phyloP scores from a whole-genome alignment of 108 stramenopile species.

The Cyclotella baltica region DNA sequence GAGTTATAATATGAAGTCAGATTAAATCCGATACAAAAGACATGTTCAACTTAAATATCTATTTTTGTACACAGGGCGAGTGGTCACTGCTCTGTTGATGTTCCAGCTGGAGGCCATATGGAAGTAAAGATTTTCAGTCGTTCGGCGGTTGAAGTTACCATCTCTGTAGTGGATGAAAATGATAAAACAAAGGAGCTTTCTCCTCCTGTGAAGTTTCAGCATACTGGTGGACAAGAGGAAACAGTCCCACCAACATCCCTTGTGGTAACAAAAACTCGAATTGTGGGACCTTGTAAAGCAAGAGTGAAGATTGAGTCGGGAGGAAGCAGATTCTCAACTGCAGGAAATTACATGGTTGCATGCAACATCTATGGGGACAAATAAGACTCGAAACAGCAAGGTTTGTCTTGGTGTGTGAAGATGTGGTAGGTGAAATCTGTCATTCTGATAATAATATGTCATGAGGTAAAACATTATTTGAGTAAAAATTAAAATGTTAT shows the following conservation, averaged over 20 bases:
- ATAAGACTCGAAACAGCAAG: background rate
- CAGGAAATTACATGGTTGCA: constrained; percentile 67
- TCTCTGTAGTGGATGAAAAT: constrained; percentile 62
- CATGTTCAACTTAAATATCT: background rate
- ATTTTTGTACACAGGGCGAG: constrained; percentile 24
- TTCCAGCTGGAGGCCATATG: constrained; percentile 61
- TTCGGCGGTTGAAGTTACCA: constrained; percentile 71
- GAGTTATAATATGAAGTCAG: constrained; percentile 39
- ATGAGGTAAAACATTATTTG: background rate
- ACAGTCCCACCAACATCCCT: constrained; percentile 60
- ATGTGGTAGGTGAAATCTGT: background rate
- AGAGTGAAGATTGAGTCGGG: constrained; percentile 77
- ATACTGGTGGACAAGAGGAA: constrained; percentile 53
- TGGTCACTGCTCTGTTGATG: constrained; percentile 57
- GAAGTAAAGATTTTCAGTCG: constrained; percentile 73
- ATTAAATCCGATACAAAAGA: too few relatives aligned
- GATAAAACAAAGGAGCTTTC: constrained; percentile 48
- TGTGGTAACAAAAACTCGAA: constrained; percentile 59
- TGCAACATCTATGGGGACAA: constrained; percentile 35
- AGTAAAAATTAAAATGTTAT: too few relatives aligned
- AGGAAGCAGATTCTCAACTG: constrained; percentile 60
- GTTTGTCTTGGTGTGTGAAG: background rate
- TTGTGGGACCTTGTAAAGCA: constrained; percentile 65
- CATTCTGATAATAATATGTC: background rate
- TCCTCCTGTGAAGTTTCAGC: constrained; percentile 25